Evolutionary conservation across 2,329 filamentous ascomycete genomes (phyloP), one percentile per base, ranked within the genome.

Genomic region (Penicillium decumbens): DNA sequence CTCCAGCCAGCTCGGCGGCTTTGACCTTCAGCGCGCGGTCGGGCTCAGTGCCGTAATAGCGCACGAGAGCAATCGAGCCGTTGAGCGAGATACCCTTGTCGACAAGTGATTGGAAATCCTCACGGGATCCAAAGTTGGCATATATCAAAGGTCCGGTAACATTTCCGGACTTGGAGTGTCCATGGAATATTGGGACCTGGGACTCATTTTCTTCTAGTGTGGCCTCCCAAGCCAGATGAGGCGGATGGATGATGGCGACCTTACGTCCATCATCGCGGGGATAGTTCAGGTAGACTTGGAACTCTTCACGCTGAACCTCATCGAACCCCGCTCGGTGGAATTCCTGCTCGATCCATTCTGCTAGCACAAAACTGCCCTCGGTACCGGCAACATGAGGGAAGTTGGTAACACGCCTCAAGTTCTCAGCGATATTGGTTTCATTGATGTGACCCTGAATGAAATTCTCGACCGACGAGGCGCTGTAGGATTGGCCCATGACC

Each of bases 351-450:
- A 96, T 82, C 75, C 91, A 95, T 73, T 89, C 81, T 6, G 89
- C 92, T 47, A 95, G 78, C 40, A 86, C 88, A 62, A 86, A 90
- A 72, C 95, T 92, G 41, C 93, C 93, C 72, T 95, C 86, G 3
- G 90, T 95, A n/a, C 93, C 93, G 2, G 89, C 93, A 54, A 97
- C 79, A 69, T 97, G 93, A 54, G 93, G 88, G 66, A 88, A 95
- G 48, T 80, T 81, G 4, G 89, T 92, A 55, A 92, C 83, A 64
- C 91, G 87, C 62, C 81, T 76, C 51, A 95, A 73, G 50, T 88
- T 87, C 35, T 88, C 84, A 55, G 83, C 80, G 66, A 93, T 86
- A 43, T 79, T 77, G 51, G 78, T 77, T 47, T 81, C 76, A 63
- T 95, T 85, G 57, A 95, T 81, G 60, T 82, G 83, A 42, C 78